Conservation (phyloP, 495 filamentous ascomycete species). For the Saxophila tyrrhenica region DNA sequence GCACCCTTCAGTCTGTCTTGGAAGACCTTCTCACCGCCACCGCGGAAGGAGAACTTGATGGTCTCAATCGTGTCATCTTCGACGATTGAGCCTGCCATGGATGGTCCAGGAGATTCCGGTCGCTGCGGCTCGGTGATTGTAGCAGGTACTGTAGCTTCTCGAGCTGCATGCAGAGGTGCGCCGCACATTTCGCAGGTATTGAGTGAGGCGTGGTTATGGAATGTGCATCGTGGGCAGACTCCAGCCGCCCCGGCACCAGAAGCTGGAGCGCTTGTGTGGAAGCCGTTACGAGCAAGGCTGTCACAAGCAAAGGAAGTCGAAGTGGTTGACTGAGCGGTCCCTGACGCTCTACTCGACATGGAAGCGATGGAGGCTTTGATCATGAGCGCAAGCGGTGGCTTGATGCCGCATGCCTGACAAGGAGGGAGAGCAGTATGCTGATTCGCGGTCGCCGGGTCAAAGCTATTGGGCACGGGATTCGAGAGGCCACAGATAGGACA, state of each 20-base stretch:
- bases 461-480: conserved; percentile 89
- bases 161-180: conserved; percentile 41
- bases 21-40: conserved; percentile 81
- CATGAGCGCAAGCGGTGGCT: conserved; percentile 67
- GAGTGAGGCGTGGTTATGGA: conserved; percentile 83
- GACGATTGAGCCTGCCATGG: conserved; percentile 27
- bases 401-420: conserved; percentile 89
- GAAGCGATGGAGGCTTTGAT: conserved; percentile 69
- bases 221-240: conserved; percentile 82
- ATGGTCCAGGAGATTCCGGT: conserved; percentile 70
- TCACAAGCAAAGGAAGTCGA: background rate
- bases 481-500: conserved; percentile 96
- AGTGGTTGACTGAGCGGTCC: background rate
- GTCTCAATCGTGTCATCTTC: conserved; percentile 53
- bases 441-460: conserved; percentile 68
- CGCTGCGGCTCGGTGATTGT: background rate
- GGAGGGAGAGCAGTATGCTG: conserved; percentile 66
- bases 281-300: background rate
- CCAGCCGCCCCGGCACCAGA: background rate
- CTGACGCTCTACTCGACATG: conserved; percentile 22
- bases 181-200: conserved; percentile 85
- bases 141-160: background rate
- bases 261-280: background rate
- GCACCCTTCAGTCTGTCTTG: conserved; percentile 77
- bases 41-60: conserved; percentile 85